Conservation (phyloP, 208 protist genomes). For the Leishmania amazonensis region DNA sequence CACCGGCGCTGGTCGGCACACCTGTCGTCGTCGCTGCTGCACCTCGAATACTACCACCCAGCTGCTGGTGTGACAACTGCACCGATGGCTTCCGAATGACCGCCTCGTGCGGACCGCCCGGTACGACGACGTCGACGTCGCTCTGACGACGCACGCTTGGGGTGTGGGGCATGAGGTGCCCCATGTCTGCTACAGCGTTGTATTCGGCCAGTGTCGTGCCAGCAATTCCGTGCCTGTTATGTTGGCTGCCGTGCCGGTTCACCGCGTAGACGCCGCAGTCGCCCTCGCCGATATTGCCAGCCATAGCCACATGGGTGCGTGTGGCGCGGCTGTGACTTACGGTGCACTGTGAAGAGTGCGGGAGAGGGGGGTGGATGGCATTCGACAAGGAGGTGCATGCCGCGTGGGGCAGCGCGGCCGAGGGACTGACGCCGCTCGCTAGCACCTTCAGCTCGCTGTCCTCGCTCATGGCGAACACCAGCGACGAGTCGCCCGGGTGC, state of each 20-base stretch:
- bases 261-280: constrained; percentile 6
- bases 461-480: constrained; percentile 38
- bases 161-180: constrained; percentile 28
- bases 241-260: neutral
- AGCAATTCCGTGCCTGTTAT: neutral
- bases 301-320: neutral
- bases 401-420: neutral
- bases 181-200: neutral
- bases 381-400: neutral
- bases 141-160: constrained; percentile 11
- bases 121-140: neutral
- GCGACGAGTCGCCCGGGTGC: constrained; percentile 22
- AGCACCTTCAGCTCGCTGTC: constrained; percentile 44
- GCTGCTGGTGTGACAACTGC: constrained; percentile 8
- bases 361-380: neutral
- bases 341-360: neutral
- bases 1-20: neutral
- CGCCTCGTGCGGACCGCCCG: neutral
- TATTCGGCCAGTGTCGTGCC: neutral
- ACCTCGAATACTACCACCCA: neutral
- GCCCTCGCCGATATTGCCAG: neutral
- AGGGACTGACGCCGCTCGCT: constrained; percentile 18
- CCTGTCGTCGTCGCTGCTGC: neutral
- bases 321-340: neutral
- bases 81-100: constrained; percentile 16